These are phyloP conservation scores for Eleusine coracana DNA, from an alignment of 176 grass and related monocot genomes.

Conservation along the genomic window DNA sequence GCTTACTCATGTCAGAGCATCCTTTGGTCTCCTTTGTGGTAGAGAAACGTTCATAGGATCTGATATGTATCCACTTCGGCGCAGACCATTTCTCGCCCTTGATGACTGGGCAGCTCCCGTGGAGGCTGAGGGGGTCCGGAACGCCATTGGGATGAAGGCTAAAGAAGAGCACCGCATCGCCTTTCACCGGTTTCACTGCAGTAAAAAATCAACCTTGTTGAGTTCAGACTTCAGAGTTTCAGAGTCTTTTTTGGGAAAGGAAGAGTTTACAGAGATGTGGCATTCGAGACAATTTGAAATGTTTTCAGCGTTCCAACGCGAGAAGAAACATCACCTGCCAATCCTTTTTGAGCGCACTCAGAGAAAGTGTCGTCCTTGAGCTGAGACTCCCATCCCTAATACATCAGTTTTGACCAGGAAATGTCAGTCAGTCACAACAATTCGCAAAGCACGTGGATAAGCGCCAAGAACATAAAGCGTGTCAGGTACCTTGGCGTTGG, in stretches of 20 bases:
- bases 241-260: not conserved
- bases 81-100: conserved; percentile 70
- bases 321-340: conserved; percentile 48
- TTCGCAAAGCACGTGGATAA: not conserved
- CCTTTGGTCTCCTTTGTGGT: not conserved
- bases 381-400: conserved; percentile 49
- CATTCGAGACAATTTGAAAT: not conserved
- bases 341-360: conserved; percentile 51
- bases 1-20: conserved; percentile 21
- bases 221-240: not conserved
- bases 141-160: conserved; percentile 43
- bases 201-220: not conserved
- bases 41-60: conserved; percentile 32
- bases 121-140: conserved; percentile 52
- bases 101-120: conserved; percentile 67
- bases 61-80: conserved; percentile 60
- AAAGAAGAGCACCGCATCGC: conserved; percentile 64
- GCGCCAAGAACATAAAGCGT: not conserved
- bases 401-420: not conserved
- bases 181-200: conserved; percentile 71
- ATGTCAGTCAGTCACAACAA: not conserved
- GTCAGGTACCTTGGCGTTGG: conserved; percentile 47
- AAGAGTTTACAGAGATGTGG: too few species aligned
- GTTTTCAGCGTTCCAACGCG: not conserved
- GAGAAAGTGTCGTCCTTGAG: conserved; percentile 57